phyloP scores from a whole-genome alignment of 179 eudicot genomes.

The Pouteria campechiana region DNA sequence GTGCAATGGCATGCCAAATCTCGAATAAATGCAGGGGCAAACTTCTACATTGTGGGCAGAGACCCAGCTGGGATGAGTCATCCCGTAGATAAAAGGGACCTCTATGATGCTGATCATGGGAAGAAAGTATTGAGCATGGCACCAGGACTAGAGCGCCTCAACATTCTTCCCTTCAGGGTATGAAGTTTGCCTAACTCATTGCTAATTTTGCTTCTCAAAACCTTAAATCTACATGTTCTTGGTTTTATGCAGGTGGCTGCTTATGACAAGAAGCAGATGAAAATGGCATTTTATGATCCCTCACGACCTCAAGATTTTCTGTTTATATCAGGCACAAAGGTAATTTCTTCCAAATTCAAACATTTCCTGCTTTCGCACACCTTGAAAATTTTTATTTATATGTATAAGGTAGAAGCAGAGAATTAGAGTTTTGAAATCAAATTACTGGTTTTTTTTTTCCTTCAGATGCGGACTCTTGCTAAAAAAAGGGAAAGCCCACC shows the following conservation, averaged over 20 bases:
- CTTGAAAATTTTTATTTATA: no score
- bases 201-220: neutral
- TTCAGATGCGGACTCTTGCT: constrained; percentile 77
- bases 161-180: constrained; percentile 94
- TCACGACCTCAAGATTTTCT: constrained; percentile 86
- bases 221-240: neutral
- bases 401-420: no score
- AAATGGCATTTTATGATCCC: constrained; percentile 95
- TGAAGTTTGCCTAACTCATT: neutral
- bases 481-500: constrained; percentile 73
- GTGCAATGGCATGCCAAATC: constrained; percentile 99
- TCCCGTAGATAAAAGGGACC: constrained; percentile 82
- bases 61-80: constrained; percentile 98
- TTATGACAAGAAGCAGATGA: constrained; percentile 67
- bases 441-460: constrained; percentile 1
- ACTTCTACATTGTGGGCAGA: constrained; percentile 87
- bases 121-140: constrained; percentile 95
- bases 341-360: constrained; percentile 15
- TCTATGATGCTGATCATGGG: constrained; percentile 93
- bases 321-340: constrained; percentile 94
- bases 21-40: constrained; percentile 94
- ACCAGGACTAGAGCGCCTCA: constrained; percentile 83
- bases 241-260: constrained; percentile 64
- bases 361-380: no score
- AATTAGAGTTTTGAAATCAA: no score